Evolutionary conservation across 2,329 filamentous ascomycete species (phyloP).

Genomic region (Botryosphaeria dothidea): DNA sequence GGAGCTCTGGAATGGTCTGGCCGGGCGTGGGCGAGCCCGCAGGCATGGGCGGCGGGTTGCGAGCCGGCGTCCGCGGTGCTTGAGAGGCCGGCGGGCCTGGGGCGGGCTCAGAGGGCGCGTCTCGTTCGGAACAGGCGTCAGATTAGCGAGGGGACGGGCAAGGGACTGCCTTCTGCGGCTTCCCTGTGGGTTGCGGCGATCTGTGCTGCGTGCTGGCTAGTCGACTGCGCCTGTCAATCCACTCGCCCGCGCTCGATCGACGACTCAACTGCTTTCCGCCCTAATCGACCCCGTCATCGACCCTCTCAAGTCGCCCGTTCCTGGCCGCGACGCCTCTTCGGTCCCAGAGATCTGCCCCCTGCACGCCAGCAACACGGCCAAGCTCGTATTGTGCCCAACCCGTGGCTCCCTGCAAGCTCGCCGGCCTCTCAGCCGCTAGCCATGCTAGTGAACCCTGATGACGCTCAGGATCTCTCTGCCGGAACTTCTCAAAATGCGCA

Average conservation of each 20-base stretch:
- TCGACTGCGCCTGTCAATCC: background rate
- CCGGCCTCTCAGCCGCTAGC: background rate
- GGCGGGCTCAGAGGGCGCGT: background rate
- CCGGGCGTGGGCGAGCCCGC: background rate
- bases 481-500: background rate
- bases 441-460: conserved; percentile 10
- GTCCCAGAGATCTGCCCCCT: conserved; percentile 3
- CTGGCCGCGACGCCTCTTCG: background rate
- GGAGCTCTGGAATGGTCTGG: background rate
- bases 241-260: background rate
- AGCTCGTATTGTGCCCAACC: conserved; percentile 3
- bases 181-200: background rate
- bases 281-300: conserved; percentile 16
- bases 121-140: background rate
- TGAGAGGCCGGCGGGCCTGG: background rate
- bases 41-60: background rate
- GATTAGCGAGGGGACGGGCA: conserved; percentile 3
- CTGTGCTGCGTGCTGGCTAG: background rate
- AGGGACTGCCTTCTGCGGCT: background rate
- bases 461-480: conserved; percentile 6
- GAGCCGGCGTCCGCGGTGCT: conserved; percentile 5
- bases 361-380: background rate
- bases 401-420: background rate
- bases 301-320: background rate
- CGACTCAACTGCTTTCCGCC: background rate